A percentile compares a stretch with the other conserved stretches of the same genome.
phyloP scores from a whole-genome alignment of 306 rosid species.

The Rosa chinensis region DNA sequence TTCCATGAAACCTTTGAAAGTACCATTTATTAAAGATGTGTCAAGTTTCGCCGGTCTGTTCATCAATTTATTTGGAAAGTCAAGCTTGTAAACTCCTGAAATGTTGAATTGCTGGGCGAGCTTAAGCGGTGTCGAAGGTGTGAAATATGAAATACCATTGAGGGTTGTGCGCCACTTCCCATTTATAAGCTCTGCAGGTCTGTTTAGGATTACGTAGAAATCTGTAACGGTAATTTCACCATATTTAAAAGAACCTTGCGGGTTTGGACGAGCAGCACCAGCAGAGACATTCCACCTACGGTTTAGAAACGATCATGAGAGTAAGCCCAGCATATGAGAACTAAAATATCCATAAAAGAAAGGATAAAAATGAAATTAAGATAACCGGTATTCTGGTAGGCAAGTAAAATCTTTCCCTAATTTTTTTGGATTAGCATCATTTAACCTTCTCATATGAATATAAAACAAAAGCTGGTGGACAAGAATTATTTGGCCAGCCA shows the following conservation, averaged over 20 bases:
- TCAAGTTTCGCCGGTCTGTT: conserved; percentile 69
- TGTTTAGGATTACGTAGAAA: conserved; percentile 59
- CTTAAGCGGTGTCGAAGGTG: conserved; percentile 75
- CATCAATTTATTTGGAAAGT: conserved; percentile 73
- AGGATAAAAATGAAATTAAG: neutral
- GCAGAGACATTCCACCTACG: conserved; percentile 77
- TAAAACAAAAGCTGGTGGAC: neutral
- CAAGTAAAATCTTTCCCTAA: conserved; percentile 1
- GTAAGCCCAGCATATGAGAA: conserved; percentile 7
- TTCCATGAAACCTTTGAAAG: conserved; percentile 75
- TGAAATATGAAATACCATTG: conserved; percentile 76
- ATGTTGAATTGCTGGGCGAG: conserved; percentile 74
- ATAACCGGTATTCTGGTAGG: neutral
- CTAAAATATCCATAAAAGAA: neutral
- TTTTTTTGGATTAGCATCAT: neutral
- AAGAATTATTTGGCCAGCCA: neutral
- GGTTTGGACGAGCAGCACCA: conserved; percentile 90
- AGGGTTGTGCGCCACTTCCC: conserved; percentile 82
- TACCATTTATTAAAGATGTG: conserved; percentile 75
- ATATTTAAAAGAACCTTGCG: conserved; percentile 82
- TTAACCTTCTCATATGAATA: neutral
- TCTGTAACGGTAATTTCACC: conserved; percentile 74
- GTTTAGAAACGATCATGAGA: conserved; percentile 26
- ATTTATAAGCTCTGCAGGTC: conserved; percentile 71
- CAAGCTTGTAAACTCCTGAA: conserved; percentile 73